phyloP scores from a whole-genome alignment of 495 filamentous ascomycete genomes.

The Aspergillus sclerotiicarbonarius region DNA sequence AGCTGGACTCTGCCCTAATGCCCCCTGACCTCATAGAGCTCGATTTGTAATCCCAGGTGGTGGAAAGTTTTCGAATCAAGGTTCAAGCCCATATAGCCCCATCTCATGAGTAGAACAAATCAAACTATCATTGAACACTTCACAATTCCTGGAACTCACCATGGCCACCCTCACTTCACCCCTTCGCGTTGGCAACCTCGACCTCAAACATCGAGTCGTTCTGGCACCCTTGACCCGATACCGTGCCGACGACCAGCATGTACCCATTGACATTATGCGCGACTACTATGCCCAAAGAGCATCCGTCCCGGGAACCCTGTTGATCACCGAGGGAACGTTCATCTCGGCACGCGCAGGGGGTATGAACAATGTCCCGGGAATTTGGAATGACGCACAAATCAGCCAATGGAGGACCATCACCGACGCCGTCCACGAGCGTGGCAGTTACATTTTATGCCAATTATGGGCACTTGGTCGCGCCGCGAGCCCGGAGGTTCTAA shows the following conservation, averaged over 20 bases:
- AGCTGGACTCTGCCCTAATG: no score
- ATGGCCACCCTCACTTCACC: no score
- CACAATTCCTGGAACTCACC: no score
- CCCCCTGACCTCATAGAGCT: no score
- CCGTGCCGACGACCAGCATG: conserved; percentile 32
- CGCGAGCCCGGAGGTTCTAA: conserved; percentile 38
- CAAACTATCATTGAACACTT: no score
- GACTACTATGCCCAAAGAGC: conserved; percentile 55
- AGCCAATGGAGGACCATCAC: conserved; percentile 50
- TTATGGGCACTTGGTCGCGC: conserved; percentile 60
- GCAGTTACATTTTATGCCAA: conserved; percentile 50
- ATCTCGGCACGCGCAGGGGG: conserved; percentile 51
- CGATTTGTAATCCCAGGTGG: no score
- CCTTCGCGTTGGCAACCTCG: conserved; percentile 41
- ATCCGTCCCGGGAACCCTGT: conserved; percentile 46
- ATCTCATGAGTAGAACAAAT: no score
- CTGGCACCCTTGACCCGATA: conserved; percentile 54
- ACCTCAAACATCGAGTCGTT: conserved; percentile 47
- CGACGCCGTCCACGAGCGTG: conserved; percentile 50
- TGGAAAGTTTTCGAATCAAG: no score
- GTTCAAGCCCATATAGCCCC: no score
- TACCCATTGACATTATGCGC: conserved; percentile 31
- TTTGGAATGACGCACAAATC: conserved; percentile 46
- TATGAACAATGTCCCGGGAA: conserved; percentile 44
- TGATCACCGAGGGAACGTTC: conserved; percentile 61